phyloP scores from a whole-genome alignment of 176 grass and related monocot genomes.

The Areca catechu region DNA sequence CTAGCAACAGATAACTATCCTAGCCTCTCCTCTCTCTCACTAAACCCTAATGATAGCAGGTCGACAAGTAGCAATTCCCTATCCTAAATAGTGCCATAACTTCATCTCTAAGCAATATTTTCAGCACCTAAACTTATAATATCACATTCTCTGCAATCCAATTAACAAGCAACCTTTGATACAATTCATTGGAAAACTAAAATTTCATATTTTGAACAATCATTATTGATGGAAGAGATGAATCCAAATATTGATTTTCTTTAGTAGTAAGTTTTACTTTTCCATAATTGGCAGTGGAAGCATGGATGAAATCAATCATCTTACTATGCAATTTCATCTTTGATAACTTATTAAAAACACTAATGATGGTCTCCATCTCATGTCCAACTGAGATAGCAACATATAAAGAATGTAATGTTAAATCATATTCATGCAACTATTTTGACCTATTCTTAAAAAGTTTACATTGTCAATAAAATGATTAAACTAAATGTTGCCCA shows the following conservation, averaged over 20 bases:
- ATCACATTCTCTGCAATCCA: neutral
- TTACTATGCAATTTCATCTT: conserved; percentile 77
- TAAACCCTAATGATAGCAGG: no score
- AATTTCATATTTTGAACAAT: no score
- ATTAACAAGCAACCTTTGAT: no score
- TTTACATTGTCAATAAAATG: no score
- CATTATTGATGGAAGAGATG: conserved; percentile 79
- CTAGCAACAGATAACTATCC: no score
- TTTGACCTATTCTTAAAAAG: conserved; percentile 46
- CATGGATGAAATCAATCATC: conserved; percentile 94
- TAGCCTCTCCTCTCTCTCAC: no score
- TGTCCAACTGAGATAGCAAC: conserved; percentile 87
- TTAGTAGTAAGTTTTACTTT: conserved; percentile 98
- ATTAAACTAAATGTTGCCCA: neutral
- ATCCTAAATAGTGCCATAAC: no score
- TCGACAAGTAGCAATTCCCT: no score
- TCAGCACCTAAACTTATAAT: conserved; percentile 51
- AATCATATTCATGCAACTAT: conserved; percentile 88
- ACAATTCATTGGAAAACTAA: no score
- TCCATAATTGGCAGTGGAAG: conserved; percentile 85
- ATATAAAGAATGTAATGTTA: conserved; percentile 85
- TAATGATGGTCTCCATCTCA: conserved; percentile 80
- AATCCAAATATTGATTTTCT: conserved; percentile 94
- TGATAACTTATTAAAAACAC: conserved; percentile 72
- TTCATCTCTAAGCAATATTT: conserved; percentile 62